These are phyloP conservation scores for Globisporangium iwayamae DNA, from an alignment of 352 stramenopile genomes.

Conservation along the genomic window DNA sequence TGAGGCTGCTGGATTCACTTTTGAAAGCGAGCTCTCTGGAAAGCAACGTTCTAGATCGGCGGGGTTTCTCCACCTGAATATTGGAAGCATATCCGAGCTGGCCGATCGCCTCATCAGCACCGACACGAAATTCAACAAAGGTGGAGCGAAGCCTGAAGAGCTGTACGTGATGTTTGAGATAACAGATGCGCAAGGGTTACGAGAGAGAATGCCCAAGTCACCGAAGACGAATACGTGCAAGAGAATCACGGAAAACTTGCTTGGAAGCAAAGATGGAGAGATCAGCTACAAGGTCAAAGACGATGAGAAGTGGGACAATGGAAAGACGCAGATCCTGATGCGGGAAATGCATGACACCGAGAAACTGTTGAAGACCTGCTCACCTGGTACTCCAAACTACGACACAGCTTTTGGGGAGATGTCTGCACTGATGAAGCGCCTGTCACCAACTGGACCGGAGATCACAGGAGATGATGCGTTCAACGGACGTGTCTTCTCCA, in stretches of 20 bases:
- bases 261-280: conserved; percentile 22
- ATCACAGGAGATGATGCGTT: conserved; percentile 8
- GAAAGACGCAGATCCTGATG: conserved; percentile 31
- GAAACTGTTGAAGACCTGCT: conserved; percentile 20
- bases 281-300: conserved; percentile 22
- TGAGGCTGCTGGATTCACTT: conserved; percentile 22
- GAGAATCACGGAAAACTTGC: conserved; percentile 18
- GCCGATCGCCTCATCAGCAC: conserved; percentile 29
- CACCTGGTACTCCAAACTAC: conserved; percentile 19
- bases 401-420: conserved; percentile 18
- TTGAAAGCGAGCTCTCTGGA: conserved; percentile 24
- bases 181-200: conserved; percentile 22
- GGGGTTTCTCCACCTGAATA: conserved; percentile 37
- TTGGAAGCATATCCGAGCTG: conserved; percentile 39
- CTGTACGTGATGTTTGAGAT: conserved; percentile 49
- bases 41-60: conserved; percentile 27
- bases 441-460: conserved; percentile 12
- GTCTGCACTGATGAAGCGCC: conserved; percentile 19
- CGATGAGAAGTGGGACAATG: conserved; percentile 40
- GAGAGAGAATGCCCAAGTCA: conserved; percentile 11
- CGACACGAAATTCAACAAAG: conserved; percentile 29
- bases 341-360: conserved; percentile 24
- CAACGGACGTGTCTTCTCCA: conserved; percentile 39
- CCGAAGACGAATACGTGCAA: conserved; percentile 7
- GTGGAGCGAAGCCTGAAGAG: conserved; percentile 26